Evolutionary conservation across 345 rosid species (phyloP).

Genomic region (Acer negundo): DNA sequence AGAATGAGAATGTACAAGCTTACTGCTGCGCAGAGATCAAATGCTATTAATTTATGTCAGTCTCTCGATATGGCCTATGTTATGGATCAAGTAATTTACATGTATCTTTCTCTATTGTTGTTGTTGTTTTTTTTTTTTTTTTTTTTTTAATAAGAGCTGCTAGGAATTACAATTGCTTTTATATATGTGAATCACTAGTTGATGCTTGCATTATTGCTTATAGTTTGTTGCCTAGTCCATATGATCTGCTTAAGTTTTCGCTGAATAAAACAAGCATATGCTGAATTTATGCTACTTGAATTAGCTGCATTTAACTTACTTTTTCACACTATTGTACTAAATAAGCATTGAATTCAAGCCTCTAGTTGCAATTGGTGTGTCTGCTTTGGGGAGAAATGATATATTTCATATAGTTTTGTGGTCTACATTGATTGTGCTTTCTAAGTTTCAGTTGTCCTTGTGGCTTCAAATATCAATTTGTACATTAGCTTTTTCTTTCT

Average conservation of each 20-base stretch:
- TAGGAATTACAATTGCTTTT: background rate
- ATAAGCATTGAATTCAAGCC: background rate
- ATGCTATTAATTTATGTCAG: slow-evolving; percentile 68
- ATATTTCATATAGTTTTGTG: background rate
- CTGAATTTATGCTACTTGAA: slow-evolving; percentile 1
- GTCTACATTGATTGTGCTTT: background rate
- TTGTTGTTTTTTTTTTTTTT: too few relatives aligned
- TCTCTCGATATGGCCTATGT: slow-evolving; percentile 91
- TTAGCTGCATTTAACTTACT: background rate
- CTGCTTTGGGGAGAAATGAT: background rate
- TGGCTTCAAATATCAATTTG: slow-evolving; percentile 3
- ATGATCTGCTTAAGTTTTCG: background rate
- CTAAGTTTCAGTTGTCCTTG: background rate
- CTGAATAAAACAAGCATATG: background rate
- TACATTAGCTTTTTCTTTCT: background rate
- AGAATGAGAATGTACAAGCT: slow-evolving; percentile 36
- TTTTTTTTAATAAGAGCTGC: background rate
- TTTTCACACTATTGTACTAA: background rate
- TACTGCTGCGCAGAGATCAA: slow-evolving; percentile 62
- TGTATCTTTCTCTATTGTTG: background rate
- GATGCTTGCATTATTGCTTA: background rate
- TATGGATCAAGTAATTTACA: slow-evolving; percentile 78
- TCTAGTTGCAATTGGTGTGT: background rate
- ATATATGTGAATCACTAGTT: background rate
- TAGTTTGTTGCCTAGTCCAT: background rate